Evolutionary conservation across 768 basidiomycete genomes (phyloP).

Genomic region (Pleurotus salmoneostramineus): DNA sequence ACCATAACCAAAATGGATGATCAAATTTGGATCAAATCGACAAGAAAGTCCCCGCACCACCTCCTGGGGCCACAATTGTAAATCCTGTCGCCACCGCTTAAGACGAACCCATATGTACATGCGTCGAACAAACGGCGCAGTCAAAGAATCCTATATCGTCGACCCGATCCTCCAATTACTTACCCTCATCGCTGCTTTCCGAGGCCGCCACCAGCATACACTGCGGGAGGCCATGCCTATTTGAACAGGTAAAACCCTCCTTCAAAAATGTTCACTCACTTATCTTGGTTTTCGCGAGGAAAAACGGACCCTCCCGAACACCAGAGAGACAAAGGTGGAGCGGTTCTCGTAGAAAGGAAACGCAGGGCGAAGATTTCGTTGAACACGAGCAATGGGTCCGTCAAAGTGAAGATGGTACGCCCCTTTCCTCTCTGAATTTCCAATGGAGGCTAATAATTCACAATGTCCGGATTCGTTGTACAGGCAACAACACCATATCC

Average conservation of each 20-base stretch:
- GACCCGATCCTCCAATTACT: constrained; percentile 31
- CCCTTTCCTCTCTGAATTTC: too few species aligned
- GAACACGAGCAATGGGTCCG: constrained; percentile 20
- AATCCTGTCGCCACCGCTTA: not conserved
- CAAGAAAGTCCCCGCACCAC: not conserved
- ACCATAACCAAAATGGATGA: too few species aligned
- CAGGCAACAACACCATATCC: constrained; percentile 20
- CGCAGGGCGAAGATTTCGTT: constrained; percentile 24
- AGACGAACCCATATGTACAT: constrained; percentile 3
- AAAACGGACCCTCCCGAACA: too few species aligned
- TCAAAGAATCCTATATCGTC: constrained; percentile 33
- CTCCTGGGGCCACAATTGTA: not conserved
- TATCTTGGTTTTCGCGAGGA: too few species aligned
- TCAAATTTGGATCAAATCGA: not conserved
- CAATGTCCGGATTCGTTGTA: constrained; percentile 9
- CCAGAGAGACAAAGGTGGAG: too few species aligned
- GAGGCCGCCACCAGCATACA: constrained; percentile 14
- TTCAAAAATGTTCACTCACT: too few species aligned
- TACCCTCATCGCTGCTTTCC: constrained; percentile 32
- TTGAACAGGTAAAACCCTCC: too few species aligned
- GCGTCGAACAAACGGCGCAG: constrained; percentile 17
- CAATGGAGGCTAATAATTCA: not conserved
- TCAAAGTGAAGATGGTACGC: constrained; percentile 19
- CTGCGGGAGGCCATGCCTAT: not conserved
- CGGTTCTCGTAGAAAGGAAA: too few species aligned